Evolutionary conservation across 148 eudicot genomes (phyloP), one percentile per base, ranked within the genome.

Genomic region (Vaccinium myrtillus): DNA sequence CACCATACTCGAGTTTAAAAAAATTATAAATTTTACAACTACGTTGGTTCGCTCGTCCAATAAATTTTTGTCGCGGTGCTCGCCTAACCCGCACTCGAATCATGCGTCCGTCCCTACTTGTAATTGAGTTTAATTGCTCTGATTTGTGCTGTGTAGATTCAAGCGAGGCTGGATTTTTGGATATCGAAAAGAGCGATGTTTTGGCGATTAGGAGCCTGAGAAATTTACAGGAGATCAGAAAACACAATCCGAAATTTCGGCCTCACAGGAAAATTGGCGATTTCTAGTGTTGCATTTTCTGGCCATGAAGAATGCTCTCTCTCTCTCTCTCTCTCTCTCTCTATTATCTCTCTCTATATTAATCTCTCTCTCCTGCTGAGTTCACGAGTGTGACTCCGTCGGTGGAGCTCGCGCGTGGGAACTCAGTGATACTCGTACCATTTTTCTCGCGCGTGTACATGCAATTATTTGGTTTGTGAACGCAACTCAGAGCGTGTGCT

Each of bases 211-310:
- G 93, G 73, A 91, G 93, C 86, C 85, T 90, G 59, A 87, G 90
- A 78, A 92, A 90, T 83, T 84, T 87, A 75, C 90, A 88, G 80
- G 88, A 92, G 82, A 78, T 77, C 46, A 82, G 81, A 25, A 82
- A 55, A 39, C 84, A 71, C 6, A 67, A n/a, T 73, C 50, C 63
- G 19, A 67, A 84, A 15, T 82, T 76, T 46, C 89, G 87, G 16
- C 77, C 79, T 50, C 90, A 91, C 87, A 90, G 95, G 50, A 93
- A 93, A 90, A 80, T 93, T 69, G 91, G 87, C 84, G 77, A 85
- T 78, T 87, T 91, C 84, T 90, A 86, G 84, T 39, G 23, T 78
- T 79, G 16, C 75, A 32, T 85, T 14, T 83, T 39, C 30, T 11
- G 58, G 65, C 71, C 65, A 74, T 63, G 4, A 36, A 2, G 4